Evolutionary conservation across 1,284 basidiomycete genomes (phyloP), one percentile per base, ranked within the genome.

Genomic region (Pterulicium gracile): DNA sequence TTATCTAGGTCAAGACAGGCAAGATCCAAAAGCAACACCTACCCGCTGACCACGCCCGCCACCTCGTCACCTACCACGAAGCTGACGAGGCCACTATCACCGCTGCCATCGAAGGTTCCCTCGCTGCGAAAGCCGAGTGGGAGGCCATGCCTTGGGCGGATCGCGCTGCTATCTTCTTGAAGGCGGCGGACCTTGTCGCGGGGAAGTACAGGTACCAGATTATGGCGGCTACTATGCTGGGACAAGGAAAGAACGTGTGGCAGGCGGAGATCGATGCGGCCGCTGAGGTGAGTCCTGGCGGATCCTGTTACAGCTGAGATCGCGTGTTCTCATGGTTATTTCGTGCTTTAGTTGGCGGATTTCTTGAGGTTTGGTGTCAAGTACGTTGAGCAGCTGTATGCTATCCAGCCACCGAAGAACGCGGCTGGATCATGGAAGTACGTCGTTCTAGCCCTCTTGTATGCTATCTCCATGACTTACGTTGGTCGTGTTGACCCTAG

Each of bases 221-320:
- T 46, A 79, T 98, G 70, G 96, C 96, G 23, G 93, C 95, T 23
- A 98, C 95, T 42, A 97, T 98, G 71, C 75, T 99, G 41, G 95
- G 95, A 12, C 95, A 99, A 69, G 95, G 96, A 46, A 99, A 99
- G 79, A 99, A 98, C 63, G 85, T 79, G 10, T 98, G 95, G 95
- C 95, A 99, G 69, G 96, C 95, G 18, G 95, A 99, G 74, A 98
- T 99, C 53, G 95, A 99, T 65, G 90, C 96, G 45, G 95, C 93
- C 21, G 95, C 96, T 14, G 95, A 98, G 81, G 88, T 90, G 49
- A 52, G 73, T 63, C 15, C 22, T 44, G 12, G 27, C 27, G 10
- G 27, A 34, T 10, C 12, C 15, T 34, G 10, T 10, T n/a, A n/a
- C n/a, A n/a, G n/a, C n/a, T n/a, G n/a, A n/a, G n/a, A n/a, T 42